Conservation (phyloP, 1,284 basidiomycete species). For the Ganoderma boninense region DNA sequence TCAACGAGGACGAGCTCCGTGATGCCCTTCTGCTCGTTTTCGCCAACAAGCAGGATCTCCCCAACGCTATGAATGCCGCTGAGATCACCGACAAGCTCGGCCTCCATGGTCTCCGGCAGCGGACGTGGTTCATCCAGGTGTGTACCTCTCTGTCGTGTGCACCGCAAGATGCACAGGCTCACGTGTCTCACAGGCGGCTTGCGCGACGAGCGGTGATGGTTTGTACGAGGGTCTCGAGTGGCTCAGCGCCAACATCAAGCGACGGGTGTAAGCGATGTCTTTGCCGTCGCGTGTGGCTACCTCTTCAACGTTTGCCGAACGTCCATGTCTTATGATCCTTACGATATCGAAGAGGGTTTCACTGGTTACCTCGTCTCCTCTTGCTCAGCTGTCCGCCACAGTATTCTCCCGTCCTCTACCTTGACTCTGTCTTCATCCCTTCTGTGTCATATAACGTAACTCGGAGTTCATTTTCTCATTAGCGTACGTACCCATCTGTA, state of each 20-base stretch:
- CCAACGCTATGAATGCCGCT: slow-evolving; percentile 99
- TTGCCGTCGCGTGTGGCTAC: slow-evolving; percentile 34
- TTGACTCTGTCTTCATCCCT: slow-evolving; percentile 27
- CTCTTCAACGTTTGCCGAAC: slow-evolving; percentile 45
- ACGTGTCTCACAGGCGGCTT: slow-evolving; percentile 77
- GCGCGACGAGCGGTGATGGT: slow-evolving; percentile 98
- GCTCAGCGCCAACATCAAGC: slow-evolving; percentile 91
- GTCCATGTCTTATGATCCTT: slow-evolving; percentile 52
- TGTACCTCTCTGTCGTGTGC: slow-evolving; percentile 20
- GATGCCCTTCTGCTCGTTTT: slow-evolving; percentile 99
- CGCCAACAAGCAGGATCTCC: slow-evolving; percentile 99
- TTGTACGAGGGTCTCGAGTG: slow-evolving; percentile 99
- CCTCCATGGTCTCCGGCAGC: slow-evolving; percentile 94
- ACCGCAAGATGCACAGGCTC: slow-evolving; percentile 15
- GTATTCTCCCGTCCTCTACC: slow-evolving; percentile 24
- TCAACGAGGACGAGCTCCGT: slow-evolving; percentile 99
- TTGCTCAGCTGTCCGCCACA: slow-evolving; percentile 34
- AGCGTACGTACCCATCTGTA: slow-evolving; percentile 30
- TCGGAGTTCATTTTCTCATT: slow-evolving; percentile 32
- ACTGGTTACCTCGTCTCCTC: slow-evolving; percentile 36
- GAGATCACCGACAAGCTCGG: slow-evolving; percentile 99
- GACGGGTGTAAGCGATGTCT: slow-evolving; percentile 65
- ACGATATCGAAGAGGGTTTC: slow-evolving; percentile 42
- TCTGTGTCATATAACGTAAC: slow-evolving; percentile 39
- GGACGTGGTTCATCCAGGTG: slow-evolving; percentile 99